Conservation (phyloP, 1,284 basidiomycete genomes). For the Jaminaea rosea region DNA sequence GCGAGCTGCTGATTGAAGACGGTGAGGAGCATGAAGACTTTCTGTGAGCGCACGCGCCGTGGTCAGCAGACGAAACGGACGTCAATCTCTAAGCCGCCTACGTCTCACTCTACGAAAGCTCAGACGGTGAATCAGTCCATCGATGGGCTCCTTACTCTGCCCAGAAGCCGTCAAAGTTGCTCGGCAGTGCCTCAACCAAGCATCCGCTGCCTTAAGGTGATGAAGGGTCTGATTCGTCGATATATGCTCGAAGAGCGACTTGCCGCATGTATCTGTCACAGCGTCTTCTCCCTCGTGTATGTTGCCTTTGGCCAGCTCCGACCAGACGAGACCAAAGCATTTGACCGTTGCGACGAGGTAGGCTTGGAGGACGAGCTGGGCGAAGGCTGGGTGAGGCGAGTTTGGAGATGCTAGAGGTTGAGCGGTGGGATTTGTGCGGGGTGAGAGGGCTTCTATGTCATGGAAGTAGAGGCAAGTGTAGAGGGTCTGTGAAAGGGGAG, state of each 20-base stretch:
- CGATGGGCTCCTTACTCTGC: no score
- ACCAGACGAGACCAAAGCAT: slow-evolving; percentile 70
- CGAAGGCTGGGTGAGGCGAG: slow-evolving; percentile 39
- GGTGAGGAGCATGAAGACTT: no score
- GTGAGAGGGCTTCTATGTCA: slow-evolving; percentile 50
- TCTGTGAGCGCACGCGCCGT: no score
- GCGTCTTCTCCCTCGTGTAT: slow-evolving; percentile 44
- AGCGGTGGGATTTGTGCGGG: slow-evolving; percentile 12
- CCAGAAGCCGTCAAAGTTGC: no score
- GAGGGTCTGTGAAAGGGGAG: slow-evolving; percentile 73
- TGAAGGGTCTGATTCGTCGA: slow-evolving; percentile 3
- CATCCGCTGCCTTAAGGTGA: not conserved
- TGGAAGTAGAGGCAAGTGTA: slow-evolving; percentile 74
- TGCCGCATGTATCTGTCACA: not conserved
- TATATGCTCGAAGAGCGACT: slow-evolving; percentile 3
- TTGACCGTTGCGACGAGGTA: slow-evolving; percentile 68
- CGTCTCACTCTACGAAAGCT: no score
- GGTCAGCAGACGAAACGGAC: no score
- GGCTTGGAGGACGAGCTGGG: slow-evolving; percentile 57
- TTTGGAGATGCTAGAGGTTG: slow-evolving; percentile 23
- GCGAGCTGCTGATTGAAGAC: no score
- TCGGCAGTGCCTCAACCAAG: no score
- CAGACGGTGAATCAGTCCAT: no score
- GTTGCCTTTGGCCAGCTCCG: slow-evolving; percentile 64
- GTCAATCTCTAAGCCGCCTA: no score